Conservation (phyloP, 768 basidiomycete genomes). For the Steccherinum ochraceum region DNA sequence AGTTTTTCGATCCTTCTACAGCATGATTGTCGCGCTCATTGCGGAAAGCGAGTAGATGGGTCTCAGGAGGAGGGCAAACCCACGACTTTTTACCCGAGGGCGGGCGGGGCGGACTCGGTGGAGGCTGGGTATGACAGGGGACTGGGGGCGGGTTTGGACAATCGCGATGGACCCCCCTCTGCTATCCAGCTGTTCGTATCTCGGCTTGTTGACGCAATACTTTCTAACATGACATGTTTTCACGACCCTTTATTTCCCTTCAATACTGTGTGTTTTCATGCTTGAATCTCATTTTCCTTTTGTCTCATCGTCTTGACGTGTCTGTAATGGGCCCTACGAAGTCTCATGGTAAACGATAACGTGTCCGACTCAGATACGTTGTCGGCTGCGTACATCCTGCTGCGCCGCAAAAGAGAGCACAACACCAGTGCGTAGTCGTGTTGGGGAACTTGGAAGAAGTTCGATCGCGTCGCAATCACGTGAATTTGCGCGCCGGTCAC, state of each 20-base stretch:
- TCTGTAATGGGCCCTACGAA: too few relatives aligned
- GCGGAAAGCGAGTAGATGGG: slow-evolving; percentile 32
- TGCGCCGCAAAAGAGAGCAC: too few relatives aligned
- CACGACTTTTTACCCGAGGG: background rate
- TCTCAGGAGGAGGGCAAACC: background rate
- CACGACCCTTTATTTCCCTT: background rate
- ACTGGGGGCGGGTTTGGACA: background rate
- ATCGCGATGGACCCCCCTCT: background rate
- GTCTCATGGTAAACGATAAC: too few relatives aligned
- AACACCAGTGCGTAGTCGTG: too few relatives aligned
- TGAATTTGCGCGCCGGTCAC: background rate
- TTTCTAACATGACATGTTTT: background rate
- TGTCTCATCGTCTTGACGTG: background rate
- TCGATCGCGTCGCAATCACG: background rate
- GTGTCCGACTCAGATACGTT: too few relatives aligned
- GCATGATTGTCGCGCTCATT: slow-evolving; percentile 50
- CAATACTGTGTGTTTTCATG: background rate
- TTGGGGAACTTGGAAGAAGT: too few relatives aligned
- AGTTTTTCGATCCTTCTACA: too few relatives aligned
- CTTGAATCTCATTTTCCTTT: background rate
- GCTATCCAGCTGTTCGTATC: background rate
- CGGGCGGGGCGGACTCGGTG: too few relatives aligned
- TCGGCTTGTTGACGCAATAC: background rate
- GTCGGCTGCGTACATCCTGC: too few relatives aligned
- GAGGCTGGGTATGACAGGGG: background rate